Conservation (phyloP, 805 yeast species). For the Priceomyces fermenticarens region DNA sequence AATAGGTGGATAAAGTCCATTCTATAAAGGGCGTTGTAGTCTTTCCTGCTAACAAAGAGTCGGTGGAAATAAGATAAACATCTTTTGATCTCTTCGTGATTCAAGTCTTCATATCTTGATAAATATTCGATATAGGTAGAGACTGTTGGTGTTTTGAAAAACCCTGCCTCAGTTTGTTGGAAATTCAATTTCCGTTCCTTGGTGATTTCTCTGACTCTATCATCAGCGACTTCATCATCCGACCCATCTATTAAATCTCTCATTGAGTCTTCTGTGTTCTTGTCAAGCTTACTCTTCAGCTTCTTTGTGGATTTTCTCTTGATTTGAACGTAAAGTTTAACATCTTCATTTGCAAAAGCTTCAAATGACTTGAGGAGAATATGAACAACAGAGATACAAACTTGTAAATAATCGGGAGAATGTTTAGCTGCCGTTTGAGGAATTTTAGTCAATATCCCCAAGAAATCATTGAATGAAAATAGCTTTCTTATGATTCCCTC, state of each 20-base stretch:
- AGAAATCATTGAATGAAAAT: conserved; percentile 62
- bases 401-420: conserved; percentile 59
- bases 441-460: conserved; percentile 53
- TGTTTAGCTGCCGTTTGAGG: conserved; percentile 65
- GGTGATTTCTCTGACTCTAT: conserved; percentile 32
- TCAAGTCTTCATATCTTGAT: conserved; percentile 58
- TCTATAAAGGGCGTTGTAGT: conserved; percentile 57
- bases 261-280: conserved; percentile 18
- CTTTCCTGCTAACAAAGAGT: conserved; percentile 56
- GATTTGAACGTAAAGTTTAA: conserved; percentile 45
- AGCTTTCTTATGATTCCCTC: conserved; percentile 62
- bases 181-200: conserved; percentile 49
- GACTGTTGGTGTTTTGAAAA: conserved; percentile 59
- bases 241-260: conserved; percentile 30
- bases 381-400: conserved; percentile 63
- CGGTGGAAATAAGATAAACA: conserved; percentile 71
- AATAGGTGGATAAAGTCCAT: conserved; percentile 71
- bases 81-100: conserved; percentile 56
- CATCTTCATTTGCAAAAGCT: conserved; percentile 55
- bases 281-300: conserved; percentile 22
- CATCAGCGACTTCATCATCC: conserved; percentile 32
- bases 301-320: conserved; percentile 36
- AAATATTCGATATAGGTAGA: conserved; percentile 64
- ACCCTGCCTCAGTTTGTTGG: conserved; percentile 36
- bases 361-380: conserved; percentile 67